Percentiles rank a stretch among this genome's conserved stretches.
Conservation (phyloP, 2,329 filamentous ascomycete genomes). For the Colletotrichum cuscutae region DNA sequence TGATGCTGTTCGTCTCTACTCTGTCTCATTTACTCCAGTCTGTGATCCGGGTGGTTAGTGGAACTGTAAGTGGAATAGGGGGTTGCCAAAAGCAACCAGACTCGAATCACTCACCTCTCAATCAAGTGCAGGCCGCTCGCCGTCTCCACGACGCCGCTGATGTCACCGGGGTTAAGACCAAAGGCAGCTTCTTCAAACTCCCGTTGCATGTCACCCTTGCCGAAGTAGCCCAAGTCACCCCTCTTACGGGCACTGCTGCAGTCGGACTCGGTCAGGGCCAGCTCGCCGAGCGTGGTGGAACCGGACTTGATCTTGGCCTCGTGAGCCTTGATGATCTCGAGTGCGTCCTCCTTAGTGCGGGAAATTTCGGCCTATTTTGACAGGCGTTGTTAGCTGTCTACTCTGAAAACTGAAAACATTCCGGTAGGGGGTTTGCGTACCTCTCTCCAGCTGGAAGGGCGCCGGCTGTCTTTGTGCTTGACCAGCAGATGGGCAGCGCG, state of each 20-base stretch:
- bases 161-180: slow-evolving; percentile 84
- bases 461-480: slow-evolving; percentile 89
- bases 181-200: slow-evolving; percentile 98
- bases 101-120: slow-evolving; percentile 75
- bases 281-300: slow-evolving; percentile 76
- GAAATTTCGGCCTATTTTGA: slow-evolving; percentile 76
- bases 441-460: slow-evolving; percentile 93
- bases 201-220: slow-evolving; percentile 95
- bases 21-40: slow-evolving; percentile 42
- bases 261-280: slow-evolving; percentile 91
- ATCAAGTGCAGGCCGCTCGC: slow-evolving; percentile 96
- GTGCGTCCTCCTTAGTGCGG: slow-evolving; percentile 87
- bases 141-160: slow-evolving; percentile 89
- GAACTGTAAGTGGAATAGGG: not conserved
- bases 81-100: not conserved
- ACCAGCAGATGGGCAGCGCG: slow-evolving; percentile 92
- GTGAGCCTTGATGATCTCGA: slow-evolving; percentile 78
- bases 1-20: not conserved
- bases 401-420: too few relatives aligned
- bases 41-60: slow-evolving; percentile 75
- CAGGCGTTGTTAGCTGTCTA: not conserved
- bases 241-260: slow-evolving; percentile 95
- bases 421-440: slow-evolving; percentile 25
- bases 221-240: slow-evolving; percentile 95
- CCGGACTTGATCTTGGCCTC: slow-evolving; percentile 81